These are phyloP conservation scores for Argentina anserina DNA, from an alignment of 306 rosid genomes.

Conservation along the genomic window DNA sequence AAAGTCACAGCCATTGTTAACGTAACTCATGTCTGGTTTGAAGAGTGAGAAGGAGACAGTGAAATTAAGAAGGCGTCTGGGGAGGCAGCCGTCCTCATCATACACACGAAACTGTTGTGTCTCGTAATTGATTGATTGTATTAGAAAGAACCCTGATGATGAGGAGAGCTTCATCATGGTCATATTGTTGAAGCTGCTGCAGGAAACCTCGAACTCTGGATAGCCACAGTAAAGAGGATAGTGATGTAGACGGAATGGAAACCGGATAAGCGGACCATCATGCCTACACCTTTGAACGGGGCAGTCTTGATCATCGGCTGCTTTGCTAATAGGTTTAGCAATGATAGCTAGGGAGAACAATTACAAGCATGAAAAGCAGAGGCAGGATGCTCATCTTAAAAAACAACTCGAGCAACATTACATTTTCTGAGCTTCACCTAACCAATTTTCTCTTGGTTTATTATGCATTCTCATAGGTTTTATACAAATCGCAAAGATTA, in stretches of 20 bases:
- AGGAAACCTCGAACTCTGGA: constrained; percentile 40
- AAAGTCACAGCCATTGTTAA: too few relatives aligned
- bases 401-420: too few relatives aligned
- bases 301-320: neutral
- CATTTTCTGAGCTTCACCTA: too few relatives aligned
- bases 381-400: too few relatives aligned
- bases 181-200: constrained; percentile 6
- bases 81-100: neutral
- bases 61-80: neutral
- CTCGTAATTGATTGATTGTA: neutral
- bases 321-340: neutral
- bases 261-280: constrained; percentile 16
- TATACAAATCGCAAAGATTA: too few relatives aligned
- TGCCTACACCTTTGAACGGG: neutral
- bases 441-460: too few relatives aligned
- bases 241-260: constrained; percentile 36
- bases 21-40: too few relatives aligned
- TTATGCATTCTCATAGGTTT: too few relatives aligned
- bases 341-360: neutral
- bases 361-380: neutral
- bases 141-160: neutral
- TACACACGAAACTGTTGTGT: fast-evolving
- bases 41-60: neutral
- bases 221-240: constrained; percentile 21
- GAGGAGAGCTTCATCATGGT: constrained; percentile 11